phyloP scores from a whole-genome alignment of 2,329 filamentous ascomycete genomes.

The Epichloe hybrida region DNA sequence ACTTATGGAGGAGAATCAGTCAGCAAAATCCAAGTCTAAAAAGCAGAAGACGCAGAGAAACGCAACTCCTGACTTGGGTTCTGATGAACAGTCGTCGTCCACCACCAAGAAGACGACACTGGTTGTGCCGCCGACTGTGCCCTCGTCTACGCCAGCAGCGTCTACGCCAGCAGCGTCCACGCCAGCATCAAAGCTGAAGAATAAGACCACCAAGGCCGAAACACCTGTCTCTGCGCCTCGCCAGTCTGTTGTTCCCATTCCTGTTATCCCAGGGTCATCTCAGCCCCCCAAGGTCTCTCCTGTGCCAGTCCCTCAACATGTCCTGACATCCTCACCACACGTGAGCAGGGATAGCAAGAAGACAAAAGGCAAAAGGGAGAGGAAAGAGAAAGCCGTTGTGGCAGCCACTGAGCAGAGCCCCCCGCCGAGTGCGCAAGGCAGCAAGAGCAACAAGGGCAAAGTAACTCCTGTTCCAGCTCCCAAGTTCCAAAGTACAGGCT shows the following conservation, averaged over 20 bases:
- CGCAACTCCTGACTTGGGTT: slow-evolving; percentile 22
- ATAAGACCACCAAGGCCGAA: slow-evolving; percentile 10
- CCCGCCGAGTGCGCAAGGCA: slow-evolving; percentile 10
- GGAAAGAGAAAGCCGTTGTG: slow-evolving; percentile 12
- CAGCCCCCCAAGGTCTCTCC: slow-evolving; percentile 15
- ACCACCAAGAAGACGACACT: slow-evolving; percentile 19
- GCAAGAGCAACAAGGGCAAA: slow-evolving; percentile 6
- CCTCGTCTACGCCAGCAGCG: slow-evolving; percentile 9
- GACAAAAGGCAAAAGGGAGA: slow-evolving; percentile 17
- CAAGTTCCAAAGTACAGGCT: slow-evolving; percentile 10
- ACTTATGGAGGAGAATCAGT: slow-evolving; percentile 19
- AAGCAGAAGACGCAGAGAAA: slow-evolving; percentile 23
- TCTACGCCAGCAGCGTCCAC: slow-evolving; percentile 14
- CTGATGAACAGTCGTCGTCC: slow-evolving; percentile 13
- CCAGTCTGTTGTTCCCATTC: slow-evolving; percentile 21
- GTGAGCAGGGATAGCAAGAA: slow-evolving; percentile 16
- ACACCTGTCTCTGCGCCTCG: slow-evolving; percentile 17
- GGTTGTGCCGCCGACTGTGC: slow-evolving; percentile 19
- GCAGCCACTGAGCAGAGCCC: slow-evolving; percentile 8
- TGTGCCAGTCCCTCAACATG: slow-evolving; percentile 10
- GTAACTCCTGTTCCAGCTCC: slow-evolving; percentile 16
- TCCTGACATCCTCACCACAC: slow-evolving; percentile 9
- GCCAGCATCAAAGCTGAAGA: slow-evolving; percentile 10
- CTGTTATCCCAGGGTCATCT: slow-evolving; percentile 19
- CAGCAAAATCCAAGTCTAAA: slow-evolving; percentile 28